A percentile compares a stretch with the other conserved stretches of the same genome.
phyloP scores from a whole-genome alignment of 225 moss, liverwort and hornwort species.

The Ulota crispa region DNA sequence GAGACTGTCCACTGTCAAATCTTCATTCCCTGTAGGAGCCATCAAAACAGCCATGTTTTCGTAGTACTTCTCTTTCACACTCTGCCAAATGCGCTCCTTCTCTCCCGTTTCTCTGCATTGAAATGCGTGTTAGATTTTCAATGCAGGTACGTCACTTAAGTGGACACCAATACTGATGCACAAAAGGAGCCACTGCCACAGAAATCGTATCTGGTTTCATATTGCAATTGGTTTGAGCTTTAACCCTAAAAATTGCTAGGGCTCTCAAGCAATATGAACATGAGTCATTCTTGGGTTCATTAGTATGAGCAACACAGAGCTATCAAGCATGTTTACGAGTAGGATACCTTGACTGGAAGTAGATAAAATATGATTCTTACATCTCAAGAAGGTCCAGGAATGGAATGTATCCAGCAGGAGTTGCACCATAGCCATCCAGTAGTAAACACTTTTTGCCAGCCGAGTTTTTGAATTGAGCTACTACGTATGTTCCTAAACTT shows the following conservation, averaged over 20 bases:
- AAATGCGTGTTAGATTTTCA: constrained; percentile 5
- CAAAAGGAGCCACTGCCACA: not conserved
- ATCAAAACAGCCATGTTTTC: constrained; percentile 80
- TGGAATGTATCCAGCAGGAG: constrained; percentile 89
- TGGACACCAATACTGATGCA: constrained; percentile 3
- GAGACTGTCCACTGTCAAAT: constrained; percentile 66
- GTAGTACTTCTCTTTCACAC: constrained; percentile 81
- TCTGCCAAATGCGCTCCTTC: constrained; percentile 86
- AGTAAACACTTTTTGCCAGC: constrained; percentile 70
- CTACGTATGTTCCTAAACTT: constrained; percentile 70
- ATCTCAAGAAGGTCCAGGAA: constrained; percentile 86
- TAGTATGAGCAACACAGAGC: not conserved
- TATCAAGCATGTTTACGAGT: not conserved
- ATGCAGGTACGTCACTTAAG: not conserved
- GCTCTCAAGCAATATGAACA: not conserved
- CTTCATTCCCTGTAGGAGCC: constrained; percentile 74
- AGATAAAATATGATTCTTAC: constrained; percentile 43
- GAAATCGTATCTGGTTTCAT: constrained; percentile 6
- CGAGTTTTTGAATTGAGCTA: constrained; percentile 63
- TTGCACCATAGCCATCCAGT: constrained; percentile 90
- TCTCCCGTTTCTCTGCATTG: constrained; percentile 72
- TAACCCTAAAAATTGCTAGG: not conserved
- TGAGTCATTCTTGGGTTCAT: not conserved
- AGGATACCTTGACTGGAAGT: not conserved
- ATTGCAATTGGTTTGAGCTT: not conserved